Percentiles rank a stretch among this genome's conserved stretches.
Evolutionary conservation across 2,329 filamentous ascomycete genomes (phyloP).

Genomic region (Xylaria sp.): DNA sequence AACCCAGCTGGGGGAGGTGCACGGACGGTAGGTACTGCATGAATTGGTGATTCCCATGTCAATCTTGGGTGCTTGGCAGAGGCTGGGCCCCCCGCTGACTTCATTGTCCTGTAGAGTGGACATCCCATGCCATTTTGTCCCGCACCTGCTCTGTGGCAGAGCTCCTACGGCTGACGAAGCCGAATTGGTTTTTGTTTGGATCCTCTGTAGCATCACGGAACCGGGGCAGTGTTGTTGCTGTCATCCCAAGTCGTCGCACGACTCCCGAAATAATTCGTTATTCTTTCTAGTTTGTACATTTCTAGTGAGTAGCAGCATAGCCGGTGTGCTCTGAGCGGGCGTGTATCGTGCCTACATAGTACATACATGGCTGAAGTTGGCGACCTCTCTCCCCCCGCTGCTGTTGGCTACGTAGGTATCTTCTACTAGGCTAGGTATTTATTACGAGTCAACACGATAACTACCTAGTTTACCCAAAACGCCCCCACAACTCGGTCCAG

Average conservation of each 20-base stretch:
- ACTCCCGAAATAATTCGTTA: neutral
- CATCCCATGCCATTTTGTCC: neutral
- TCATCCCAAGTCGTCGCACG: neutral
- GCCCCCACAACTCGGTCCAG: constrained; percentile 1
- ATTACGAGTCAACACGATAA: constrained; percentile 10
- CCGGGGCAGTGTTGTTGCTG: too few species aligned
- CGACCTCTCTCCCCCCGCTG: constrained; percentile 3
- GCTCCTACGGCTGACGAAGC: constrained; percentile 1
- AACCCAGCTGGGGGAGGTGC: constrained; percentile 1
- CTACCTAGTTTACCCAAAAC: neutral
- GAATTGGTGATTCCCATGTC: neutral
- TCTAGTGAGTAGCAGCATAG: too few species aligned
- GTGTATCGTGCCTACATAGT: neutral
- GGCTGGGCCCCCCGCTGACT: neutral
- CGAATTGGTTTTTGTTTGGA: neutral
- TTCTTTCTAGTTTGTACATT: too few species aligned
- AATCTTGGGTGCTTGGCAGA: neutral
- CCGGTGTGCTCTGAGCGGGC: neutral
- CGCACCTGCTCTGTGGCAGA: neutral
- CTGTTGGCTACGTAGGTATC: too few species aligned
- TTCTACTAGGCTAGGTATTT: neutral
- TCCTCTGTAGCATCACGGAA: neutral
- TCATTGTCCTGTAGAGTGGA: neutral
- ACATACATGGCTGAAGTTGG: neutral
- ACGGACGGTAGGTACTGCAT: too few species aligned